These are phyloP conservation scores for Lizonia empirigonia DNA, from an alignment of 2,329 filamentous ascomycete genomes.

Conservation along the genomic window DNA sequence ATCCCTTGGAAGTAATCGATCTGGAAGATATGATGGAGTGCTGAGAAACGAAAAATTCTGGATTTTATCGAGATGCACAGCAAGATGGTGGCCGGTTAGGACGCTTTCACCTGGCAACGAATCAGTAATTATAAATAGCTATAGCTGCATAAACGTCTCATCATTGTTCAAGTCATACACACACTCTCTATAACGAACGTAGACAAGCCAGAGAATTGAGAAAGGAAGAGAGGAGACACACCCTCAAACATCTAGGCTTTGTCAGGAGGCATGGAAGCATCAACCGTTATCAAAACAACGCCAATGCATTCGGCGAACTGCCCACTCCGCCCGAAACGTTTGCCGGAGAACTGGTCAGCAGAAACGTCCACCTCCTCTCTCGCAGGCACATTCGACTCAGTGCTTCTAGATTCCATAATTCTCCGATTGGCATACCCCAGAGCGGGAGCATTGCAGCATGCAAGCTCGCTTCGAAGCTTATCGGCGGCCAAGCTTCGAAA, in stretches of 20 bases:
- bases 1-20: conserved; percentile 9
- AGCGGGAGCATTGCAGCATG: conserved; percentile 32
- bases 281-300: conserved; percentile 19
- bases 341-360: conserved; percentile 61
- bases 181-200: neutral
- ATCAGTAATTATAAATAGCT: neutral
- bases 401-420: conserved; percentile 45
- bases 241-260: neutral
- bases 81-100: neutral
- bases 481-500: conserved; percentile 40
- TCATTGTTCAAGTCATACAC: too few relatives aligned
- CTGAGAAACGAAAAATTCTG: neutral
- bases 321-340: conserved; percentile 37
- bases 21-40: neutral
- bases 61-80: too few relatives aligned
- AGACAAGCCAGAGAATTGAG: neutral
- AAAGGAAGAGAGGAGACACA: neutral
- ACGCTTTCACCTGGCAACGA: neutral
- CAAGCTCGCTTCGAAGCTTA: conserved; percentile 22
- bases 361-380: conserved; percentile 51
- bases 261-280: neutral
- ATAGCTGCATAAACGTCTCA: neutral
- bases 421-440: conserved; percentile 45
- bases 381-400: conserved; percentile 37
- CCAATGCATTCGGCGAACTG: conserved; percentile 39